Percentiles rank a stretch among this genome's conserved stretches.
These are phyloP conservation scores for Pseudocercospora fuligena DNA, from an alignment of 2,329 filamentous ascomycete genomes.

Conservation along the genomic window DNA sequence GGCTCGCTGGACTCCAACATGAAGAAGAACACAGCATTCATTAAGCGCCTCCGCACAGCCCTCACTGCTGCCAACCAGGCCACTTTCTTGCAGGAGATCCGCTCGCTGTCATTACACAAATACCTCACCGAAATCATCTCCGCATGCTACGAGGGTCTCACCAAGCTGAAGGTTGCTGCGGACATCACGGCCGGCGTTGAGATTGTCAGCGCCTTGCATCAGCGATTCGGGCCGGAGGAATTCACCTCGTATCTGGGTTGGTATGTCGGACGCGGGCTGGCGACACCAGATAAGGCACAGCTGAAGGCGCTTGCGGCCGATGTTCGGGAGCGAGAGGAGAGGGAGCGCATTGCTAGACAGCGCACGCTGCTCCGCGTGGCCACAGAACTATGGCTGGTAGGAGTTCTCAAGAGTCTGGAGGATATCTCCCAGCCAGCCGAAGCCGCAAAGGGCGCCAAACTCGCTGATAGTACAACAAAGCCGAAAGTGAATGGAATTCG, in stretches of 20 bases:
- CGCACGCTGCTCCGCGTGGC: conserved; percentile 85
- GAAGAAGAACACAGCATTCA: conserved; percentile 98
- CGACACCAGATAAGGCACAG: conserved; percentile 82
- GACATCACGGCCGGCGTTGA: conserved; percentile 92
- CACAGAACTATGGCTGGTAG: conserved; percentile 94
- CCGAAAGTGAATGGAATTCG: conserved; percentile 61
- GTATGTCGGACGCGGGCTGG: conserved; percentile 88
- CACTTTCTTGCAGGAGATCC: conserved; percentile 89
- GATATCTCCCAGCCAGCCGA: conserved; percentile 70
- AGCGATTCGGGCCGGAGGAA: conserved; percentile 86
- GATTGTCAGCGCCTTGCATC: conserved; percentile 91
- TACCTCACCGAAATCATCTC: conserved; percentile 97
- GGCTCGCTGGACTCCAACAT: conserved; percentile 88
- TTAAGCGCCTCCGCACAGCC: conserved; percentile 90
- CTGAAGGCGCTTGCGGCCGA: conserved; percentile 81
- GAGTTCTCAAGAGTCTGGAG: conserved; percentile 79
- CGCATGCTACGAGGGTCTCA: conserved; percentile 91
- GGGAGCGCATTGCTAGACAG: conserved; percentile 86
- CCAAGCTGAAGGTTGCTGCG: conserved; percentile 86
- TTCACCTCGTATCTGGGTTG: conserved; percentile 92
- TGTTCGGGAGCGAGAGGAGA: conserved; percentile 91
- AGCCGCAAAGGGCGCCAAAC: conserved; percentile 60
- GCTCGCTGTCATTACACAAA: conserved; percentile 88
- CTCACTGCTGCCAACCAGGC: conserved; percentile 77
- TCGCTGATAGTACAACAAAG: conserved; percentile 64